Evolutionary conservation across 352 stramenopile species (phyloP), one percentile per base, ranked within the genome.

Genomic region (Globisporangium nunn): DNA sequence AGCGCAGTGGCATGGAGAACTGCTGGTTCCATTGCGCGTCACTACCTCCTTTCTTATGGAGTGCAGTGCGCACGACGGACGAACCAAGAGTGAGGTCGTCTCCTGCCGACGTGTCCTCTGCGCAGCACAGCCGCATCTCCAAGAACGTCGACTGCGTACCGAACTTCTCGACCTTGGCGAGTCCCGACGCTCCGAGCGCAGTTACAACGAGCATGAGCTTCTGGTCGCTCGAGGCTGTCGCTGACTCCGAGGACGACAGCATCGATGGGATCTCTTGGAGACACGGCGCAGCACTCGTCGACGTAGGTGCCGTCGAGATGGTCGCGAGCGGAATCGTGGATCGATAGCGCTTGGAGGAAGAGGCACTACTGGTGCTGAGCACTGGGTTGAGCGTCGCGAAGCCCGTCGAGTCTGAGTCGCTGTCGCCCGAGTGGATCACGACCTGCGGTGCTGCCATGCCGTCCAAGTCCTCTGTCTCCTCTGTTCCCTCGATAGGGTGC

Each of bases 11-110:
- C 3, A 70, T 68, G 1, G 71, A 83, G 53, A 94, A 92, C 45
- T 88, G 77, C 56, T 92, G 78, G 44, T 94, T 88, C 84, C 81
- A 94, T 50, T 89, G 77, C 10, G 84, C 81, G 47, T 94, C 81
- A 33, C 76, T 88, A 4, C 84, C 81, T 12, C 84, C 77, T 60
- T 92, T 92, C 68, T 90, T 91, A 67, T 90, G 80, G 18, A 90
- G 39, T 14, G 66, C 63, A 12, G 83, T 91, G 23, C 78, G 70
- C 54, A 88, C 65, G 50, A 72, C 63, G 3, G 59, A 61, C 18
- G 33, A 37, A 37, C 8, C 33, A 7, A 37, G 33, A 37, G 33
- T 15, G 28, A 35, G 10, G 62, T 71, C 6, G 58, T 70, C 3
- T 64, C 58, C 12, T 45, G 58, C 10, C 49, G 40, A 23, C 30